Base-by-base conservation (phyloP, 345 rosid species). In the Gynandropsis gynandra region DNA sequence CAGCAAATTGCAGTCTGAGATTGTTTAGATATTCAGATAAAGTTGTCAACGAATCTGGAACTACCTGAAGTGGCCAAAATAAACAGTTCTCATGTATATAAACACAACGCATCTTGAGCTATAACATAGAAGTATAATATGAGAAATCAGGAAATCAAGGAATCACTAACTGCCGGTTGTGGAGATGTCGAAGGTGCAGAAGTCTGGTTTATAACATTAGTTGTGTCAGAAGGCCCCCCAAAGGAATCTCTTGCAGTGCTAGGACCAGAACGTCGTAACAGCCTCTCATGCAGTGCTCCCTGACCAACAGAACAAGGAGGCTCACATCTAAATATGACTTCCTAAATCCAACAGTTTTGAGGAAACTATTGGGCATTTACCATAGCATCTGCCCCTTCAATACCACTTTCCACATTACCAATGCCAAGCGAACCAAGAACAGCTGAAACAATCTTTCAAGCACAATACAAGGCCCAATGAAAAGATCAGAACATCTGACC, bases 1-100 rank as follows among this genome's bases (percentile, higher is more conserved):
- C 56, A 67, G 55, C 64, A 59, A 74, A 74, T 54, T 72, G 76
- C 50, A 60, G 67, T 65, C 75, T 67, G 54, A 80, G 61, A 70
- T 67, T 70, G 61, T 58, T 63, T 36, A 80, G 72, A 63, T 70
- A 72, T 38, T 74, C 76, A 37, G 82, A 66, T 58, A 80, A 56
- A 11, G 82, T 76, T 64, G 78, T 56, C 65, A 80, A 58, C 15
- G 82, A 70, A 73, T 77, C 83, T 45, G 71, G 72, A 59, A 71
- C 54, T 13, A 32, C 81, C 80, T 75, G 64, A 62, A 56, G 10
- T 32, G 17, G 42, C 13, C 42, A 61, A 47, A 57, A 39, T 14
- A 21, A 41, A 47, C 41, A 13, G 1, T 35, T 60, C 17, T 15
- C 52, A 41, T 21, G 4, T 53, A 29, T 43, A 42, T 39, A 45